These are phyloP conservation scores for Lasiosphaeria hispida DNA, from an alignment of 495 filamentous ascomycete genomes.

Conservation along the genomic window DNA sequence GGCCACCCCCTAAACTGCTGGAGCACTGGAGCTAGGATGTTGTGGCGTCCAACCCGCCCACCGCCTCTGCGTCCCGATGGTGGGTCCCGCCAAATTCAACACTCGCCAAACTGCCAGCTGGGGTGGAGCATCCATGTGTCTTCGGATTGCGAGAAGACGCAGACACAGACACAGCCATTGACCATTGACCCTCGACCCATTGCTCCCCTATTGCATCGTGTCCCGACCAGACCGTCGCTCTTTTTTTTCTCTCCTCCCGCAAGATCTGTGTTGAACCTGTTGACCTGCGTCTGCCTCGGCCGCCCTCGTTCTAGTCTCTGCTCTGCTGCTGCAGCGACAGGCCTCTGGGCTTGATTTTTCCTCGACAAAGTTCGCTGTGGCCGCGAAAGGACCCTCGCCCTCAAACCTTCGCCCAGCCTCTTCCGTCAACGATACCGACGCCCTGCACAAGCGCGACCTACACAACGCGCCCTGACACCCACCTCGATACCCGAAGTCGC, in stretches of 20 bases:
- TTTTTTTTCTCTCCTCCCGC: slow-evolving; percentile 2
- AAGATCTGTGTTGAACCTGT: neutral
- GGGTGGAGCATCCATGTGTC: slow-evolving; percentile 2
- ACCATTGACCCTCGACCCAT: neutral
- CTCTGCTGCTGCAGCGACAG: neutral
- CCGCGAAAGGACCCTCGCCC: neutral
- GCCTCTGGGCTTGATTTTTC: slow-evolving; percentile 5
- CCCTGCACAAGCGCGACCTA: neutral
- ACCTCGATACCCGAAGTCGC: neutral
- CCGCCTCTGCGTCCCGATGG: slow-evolving; percentile 2
- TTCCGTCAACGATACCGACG: slow-evolving; percentile 9
- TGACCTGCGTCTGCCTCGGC: neutral
- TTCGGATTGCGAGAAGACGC: slow-evolving; percentile 4
- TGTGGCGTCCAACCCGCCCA: neutral
- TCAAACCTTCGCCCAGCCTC: neutral
- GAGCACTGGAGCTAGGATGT: neutral
- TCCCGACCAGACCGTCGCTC: slow-evolving; percentile 1
- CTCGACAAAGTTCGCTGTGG: slow-evolving; percentile 9
- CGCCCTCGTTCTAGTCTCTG: neutral
- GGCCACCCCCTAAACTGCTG: slow-evolving; percentile 8
- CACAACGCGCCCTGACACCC: neutral
- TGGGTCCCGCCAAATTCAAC: slow-evolving; percentile 15
- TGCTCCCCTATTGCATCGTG: too few species aligned
- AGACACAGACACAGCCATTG: neutral
- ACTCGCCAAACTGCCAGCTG: slow-evolving; percentile 8